Evolutionary conservation across 2,329 filamentous ascomycete species (phyloP), one percentile per base, ranked within the genome.

Genomic region (Pestalotiopsis sp.): DNA sequence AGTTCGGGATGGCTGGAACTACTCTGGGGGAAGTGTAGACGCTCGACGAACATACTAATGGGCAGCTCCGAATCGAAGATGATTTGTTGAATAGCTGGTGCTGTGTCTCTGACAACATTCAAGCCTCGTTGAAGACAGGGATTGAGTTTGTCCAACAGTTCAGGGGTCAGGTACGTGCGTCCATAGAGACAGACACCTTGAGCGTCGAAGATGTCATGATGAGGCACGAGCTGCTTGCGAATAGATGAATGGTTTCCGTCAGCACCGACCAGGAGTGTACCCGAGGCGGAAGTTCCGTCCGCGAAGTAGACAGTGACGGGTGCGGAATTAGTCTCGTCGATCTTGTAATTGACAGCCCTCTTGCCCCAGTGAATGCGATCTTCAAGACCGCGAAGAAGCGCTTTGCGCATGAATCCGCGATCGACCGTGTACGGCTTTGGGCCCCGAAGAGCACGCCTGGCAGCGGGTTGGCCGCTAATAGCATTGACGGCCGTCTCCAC

Each of bases 151-250:
- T 59, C 11, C 56, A 13, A 3, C 13, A 59, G 56, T 14, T 27
- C 56, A 9, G 56, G 20, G 1, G 56, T 59, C 56, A 59, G 56
- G 14, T 59, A 59, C 4, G 56, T 59, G 20, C 56, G 56, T 11
- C 56, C 56, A 31, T 59, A 59, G 56, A 59, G 56, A 4, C 56
- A 59, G 25, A 59, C 13, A 17, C 56, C 56, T 25, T 59, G 23
- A 14, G 56, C 56, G 23, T 59, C 56, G 9, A 59, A 59, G 9
- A 59, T 59, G 23, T 59, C 23, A 31, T 59, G 56, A 3, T 59
- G 56, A 23, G 56, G 56, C 56, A 59, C 56, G 56, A 59, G 56
- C n/a, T 59, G 56, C n/a, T 59, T 59, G 56, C 56, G 56, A 9
- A 59, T 25, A 12, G 23, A 11, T 59, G 56, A 59, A 39, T 63